Conservation (phyloP, 371 early-diverging fungal genomes). For the Lichtheimia ramosa region DNA sequence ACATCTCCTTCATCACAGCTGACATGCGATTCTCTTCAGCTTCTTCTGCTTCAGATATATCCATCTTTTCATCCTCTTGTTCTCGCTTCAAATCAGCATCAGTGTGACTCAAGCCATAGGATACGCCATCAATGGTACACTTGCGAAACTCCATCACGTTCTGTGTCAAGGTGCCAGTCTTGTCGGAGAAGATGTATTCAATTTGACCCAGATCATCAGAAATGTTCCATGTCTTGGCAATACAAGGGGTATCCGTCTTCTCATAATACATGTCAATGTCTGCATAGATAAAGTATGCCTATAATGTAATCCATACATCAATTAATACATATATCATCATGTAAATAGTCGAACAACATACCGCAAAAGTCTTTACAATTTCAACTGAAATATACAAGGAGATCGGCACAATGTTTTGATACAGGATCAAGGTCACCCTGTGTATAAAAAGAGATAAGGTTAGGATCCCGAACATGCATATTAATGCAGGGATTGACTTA, state of each 20-base stretch:
- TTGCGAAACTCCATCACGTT: conserved; percentile 82
- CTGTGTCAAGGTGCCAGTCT: conserved; percentile 83
- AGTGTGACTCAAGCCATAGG: conserved; percentile 67
- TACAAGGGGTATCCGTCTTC: conserved; percentile 74
- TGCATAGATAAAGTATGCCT: conserved; percentile 79
- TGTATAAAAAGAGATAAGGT: conserved; percentile 57
- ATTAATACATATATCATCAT: too few relatives aligned
- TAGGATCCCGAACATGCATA: conserved; percentile 1
- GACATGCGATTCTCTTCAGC: conserved; percentile 14
- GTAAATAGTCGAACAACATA: conserved; percentile 13
- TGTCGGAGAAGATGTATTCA: conserved; percentile 97
- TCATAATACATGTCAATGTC: conserved; percentile 89
- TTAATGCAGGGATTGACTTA: conserved; percentile 14
- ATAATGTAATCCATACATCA: not conserved
- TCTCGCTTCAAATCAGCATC: conserved; percentile 34
- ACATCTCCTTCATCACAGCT: conserved; percentile 23
- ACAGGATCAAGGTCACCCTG: conserved; percentile 57
- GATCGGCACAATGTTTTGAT: conserved; percentile 81
- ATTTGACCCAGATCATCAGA: conserved; percentile 90
- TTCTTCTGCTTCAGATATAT: not conserved
- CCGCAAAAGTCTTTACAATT: conserved; percentile 74
- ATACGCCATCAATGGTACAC: conserved; percentile 83
- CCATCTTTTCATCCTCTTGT: conserved; percentile 34
- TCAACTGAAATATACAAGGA: conserved; percentile 97
- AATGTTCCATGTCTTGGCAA: conserved; percentile 87